Evolutionary conservation across 2,329 filamentous ascomycete genomes (phyloP), one percentile per base, ranked within the genome.

Genomic region (Phoma herbarum): DNA sequence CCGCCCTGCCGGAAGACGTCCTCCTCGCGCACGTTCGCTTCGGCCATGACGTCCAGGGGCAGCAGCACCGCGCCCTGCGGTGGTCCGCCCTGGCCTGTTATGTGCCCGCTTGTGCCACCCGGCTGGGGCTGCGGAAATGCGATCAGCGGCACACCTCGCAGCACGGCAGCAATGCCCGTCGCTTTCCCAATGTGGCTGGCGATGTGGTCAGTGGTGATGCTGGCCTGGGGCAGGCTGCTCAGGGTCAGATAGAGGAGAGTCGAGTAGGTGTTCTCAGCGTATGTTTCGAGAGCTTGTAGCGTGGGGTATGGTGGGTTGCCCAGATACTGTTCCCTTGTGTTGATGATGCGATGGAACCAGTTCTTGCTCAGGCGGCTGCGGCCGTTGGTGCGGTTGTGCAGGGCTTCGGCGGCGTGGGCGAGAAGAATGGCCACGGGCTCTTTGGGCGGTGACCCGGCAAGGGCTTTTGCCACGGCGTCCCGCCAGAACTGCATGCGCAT

Each of bases 401-500:
- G 77, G 28, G 87, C 84, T 7, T 85, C 82, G 16, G 96, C 84
- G 22, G 90, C 90, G 57, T 88, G 86, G 61, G 92, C 85, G 1
- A 99, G 84, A 5, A 98, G 83, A 28, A 97, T 86, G 58, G 93
- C 94, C 41, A 97, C 91, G 22, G 95, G 95, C 75, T 99, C 93
- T 71, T 93, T 92, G 1, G 93, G 93, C 1, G 95, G 93, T 0
- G 83, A 82, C 29, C 90, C 90, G 1, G 89, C 84, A 60, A 97
- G 90, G 1, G 91, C 90, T 61, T 89, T 88, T 52, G 89, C 85
- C 50, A 99, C 82, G 4, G 91, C 88, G 68, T 98, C 93, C 48
- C 91, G 87, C 91, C 95, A 98, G 82, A 98, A 98, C 76, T 97
- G 92, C 78, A 97, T 89, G 64, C 95, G 92, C 84, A 98, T 88